These are phyloP conservation scores for Gryganskiella cystojenkinii DNA, from an alignment of 192 early-diverging fungal genomes.

Conservation along the genomic window DNA sequence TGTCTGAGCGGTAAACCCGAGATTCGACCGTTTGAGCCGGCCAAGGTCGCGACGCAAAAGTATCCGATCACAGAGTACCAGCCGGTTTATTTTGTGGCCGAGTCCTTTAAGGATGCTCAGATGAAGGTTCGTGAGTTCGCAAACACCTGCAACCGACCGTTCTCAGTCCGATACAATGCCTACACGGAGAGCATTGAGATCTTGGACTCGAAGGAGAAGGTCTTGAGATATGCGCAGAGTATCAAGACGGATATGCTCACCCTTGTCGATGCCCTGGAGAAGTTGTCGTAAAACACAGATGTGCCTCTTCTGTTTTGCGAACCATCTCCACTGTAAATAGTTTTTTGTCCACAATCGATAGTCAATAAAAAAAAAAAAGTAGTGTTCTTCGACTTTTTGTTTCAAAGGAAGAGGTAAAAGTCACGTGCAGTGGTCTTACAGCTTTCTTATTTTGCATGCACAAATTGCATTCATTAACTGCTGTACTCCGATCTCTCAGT, in stretches of 20 bases:
- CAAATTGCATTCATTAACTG: too few species aligned
- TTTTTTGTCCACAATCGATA: too few species aligned
- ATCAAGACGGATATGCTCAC: constrained; percentile 83
- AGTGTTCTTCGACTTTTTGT: too few species aligned
- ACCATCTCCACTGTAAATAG: too few species aligned
- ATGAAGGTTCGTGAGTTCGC: constrained; percentile 90
- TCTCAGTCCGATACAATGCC: constrained; percentile 93
- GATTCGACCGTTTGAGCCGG: constrained; percentile 84
- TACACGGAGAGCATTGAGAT: constrained; percentile 92
- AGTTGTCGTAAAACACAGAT: constrained; percentile 9
- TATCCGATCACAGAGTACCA: constrained; percentile 95
- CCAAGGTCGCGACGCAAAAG: constrained; percentile 71
- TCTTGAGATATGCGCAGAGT: constrained; percentile 78
- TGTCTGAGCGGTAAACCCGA: constrained; percentile 83
- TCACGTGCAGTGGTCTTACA: too few species aligned
- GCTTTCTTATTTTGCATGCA: too few species aligned
- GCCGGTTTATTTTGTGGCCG: constrained; percentile 94
- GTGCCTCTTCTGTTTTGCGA: too few species aligned
- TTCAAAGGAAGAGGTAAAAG: too few species aligned
- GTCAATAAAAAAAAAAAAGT: too few species aligned
- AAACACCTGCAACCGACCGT: constrained; percentile 78
- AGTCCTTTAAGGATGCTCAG: constrained; percentile 93
- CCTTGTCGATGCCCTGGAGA: constrained; percentile 78
- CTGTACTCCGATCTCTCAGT: not conserved
- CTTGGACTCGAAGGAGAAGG: constrained; percentile 85